Evolutionary conservation across 2,329 filamentous ascomycete genomes (phyloP), one percentile per base, ranked within the genome.

Genomic region (Bimuria novae-zelandiae): DNA sequence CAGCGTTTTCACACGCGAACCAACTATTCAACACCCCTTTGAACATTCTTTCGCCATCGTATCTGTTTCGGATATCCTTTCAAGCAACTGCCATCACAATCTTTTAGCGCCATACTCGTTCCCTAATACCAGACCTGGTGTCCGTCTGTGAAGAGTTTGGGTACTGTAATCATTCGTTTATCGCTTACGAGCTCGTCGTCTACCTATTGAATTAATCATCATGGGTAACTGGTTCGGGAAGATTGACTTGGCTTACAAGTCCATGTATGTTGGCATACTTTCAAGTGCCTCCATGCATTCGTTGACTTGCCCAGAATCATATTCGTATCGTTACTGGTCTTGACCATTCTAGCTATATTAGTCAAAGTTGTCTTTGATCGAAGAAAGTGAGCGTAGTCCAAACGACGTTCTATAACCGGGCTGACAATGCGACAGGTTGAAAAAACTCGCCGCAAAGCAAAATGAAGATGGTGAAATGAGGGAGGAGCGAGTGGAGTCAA

Each of bases 181-280:
- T 27, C 41, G 30, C 16, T 35, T 22, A 39, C 46, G 11, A 39
- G 41, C 12, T 14, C 14, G 3, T 39, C 16, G 22, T 14, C 29
- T 30, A 47, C 10, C 10, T 22, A 29, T 39, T 22, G 29, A 25
- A 39, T 23, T 47, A 54, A 48, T 55, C 54, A 61, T 39, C 51
- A 71, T 69, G 62, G 55, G 57, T 36, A 68, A 64, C 52, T 71
- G 68, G 70, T 73, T 73, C 47, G 71, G 68, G 19, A 50, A 67
- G 27, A 51, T 74, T 35, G 58, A 70, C 46, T 58, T 74, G 62
- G 70, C 68, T 25, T 75, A 72, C 65, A 74, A 74, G 54, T 74
- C 70, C 52, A 61, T 62, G 72, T 74, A 62, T 49, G 70, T 57
- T 6, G 19, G 10, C 4, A 19, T 3, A 10, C 41, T 14, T 11